Evolutionary conservation across 2,329 filamentous ascomycete species (phyloP).

Genomic region (Grosmannia penicillata): DNA sequence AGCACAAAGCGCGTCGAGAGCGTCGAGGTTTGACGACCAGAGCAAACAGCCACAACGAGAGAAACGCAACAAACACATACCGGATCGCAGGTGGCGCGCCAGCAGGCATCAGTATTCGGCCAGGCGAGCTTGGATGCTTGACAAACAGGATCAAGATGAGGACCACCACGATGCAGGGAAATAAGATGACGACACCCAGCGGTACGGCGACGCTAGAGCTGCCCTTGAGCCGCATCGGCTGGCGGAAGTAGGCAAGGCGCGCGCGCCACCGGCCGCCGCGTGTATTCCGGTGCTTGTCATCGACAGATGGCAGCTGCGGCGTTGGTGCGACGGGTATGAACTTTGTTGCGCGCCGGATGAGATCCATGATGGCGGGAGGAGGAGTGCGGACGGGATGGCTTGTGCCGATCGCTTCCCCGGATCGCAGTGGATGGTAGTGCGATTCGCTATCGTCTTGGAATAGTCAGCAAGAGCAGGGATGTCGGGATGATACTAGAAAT

Average conservation of each 20-base stretch:
- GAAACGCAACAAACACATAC: slow-evolving; percentile 34
- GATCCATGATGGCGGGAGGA: slow-evolving; percentile 30
- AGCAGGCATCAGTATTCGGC: slow-evolving; percentile 72
- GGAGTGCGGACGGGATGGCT: neutral
- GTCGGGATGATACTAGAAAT: no score
- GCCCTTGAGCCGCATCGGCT: slow-evolving; percentile 75
- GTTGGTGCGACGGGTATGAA: slow-evolving; percentile 27
- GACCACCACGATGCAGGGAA: slow-evolving; percentile 81
- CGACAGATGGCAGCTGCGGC: slow-evolving; percentile 31
- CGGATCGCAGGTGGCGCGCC: slow-evolving; percentile 80
- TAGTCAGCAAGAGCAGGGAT: no score
- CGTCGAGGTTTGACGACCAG: neutral
- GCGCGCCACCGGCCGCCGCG: slow-evolving; percentile 25
- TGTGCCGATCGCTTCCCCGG: no score
- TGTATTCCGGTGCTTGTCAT: slow-evolving; percentile 32
- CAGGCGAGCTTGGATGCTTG: slow-evolving; percentile 70
- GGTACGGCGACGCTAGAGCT: slow-evolving; percentile 90
- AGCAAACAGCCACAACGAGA: neutral
- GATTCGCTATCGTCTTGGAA: no score
- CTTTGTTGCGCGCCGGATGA: slow-evolving; percentile 39
- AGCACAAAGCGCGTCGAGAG: no score
- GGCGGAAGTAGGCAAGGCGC: slow-evolving; percentile 64
- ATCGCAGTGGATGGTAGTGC: no score
- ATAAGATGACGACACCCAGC: slow-evolving; percentile 80
- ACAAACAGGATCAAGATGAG: slow-evolving; percentile 83